These are phyloP conservation scores for Magnaporthiopsis rhizophila DNA, from an alignment of 2,329 filamentous ascomycete genomes.

Conservation along the genomic window DNA sequence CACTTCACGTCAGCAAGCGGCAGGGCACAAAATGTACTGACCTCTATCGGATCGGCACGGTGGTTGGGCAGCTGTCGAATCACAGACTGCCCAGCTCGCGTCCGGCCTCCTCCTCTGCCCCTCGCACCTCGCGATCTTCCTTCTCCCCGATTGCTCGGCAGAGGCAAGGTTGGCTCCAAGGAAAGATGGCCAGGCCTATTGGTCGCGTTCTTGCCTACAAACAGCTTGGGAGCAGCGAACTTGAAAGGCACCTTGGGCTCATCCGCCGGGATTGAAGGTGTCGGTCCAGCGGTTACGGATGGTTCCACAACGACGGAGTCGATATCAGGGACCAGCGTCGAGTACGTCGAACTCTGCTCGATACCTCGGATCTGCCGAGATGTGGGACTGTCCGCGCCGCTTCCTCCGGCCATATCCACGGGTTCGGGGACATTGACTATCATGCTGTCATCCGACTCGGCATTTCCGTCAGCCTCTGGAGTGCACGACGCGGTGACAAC, in stretches of 20 bases:
- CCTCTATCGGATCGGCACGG: conserved; percentile 22
- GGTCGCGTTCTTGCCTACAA: conserved; percentile 19
- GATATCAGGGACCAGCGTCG: conserved; percentile 6
- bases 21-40: neutral
- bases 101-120: conserved; percentile 14
- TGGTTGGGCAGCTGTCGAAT: conserved; percentile 23
- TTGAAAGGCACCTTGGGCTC: conserved; percentile 15
- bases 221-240: conserved; percentile 21
- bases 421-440: neutral
- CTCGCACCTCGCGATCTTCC: conserved; percentile 5
- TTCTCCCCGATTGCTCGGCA: neutral
- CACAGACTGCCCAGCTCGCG: conserved; percentile 17
- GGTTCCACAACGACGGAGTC: conserved; percentile 7
- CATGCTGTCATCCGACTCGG: neutral
- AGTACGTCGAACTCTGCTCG: neutral
- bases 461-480: neutral
- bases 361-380: conserved; percentile 6
- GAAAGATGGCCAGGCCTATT: neutral
- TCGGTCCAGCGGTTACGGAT: neutral
- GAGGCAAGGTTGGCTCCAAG: neutral
- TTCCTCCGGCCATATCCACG: no score
- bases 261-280: conserved; percentile 2
- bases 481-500: neutral
- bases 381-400: neutral
- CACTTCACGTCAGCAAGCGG: neutral